Conservation (phyloP, 2,329 filamentous ascomycete species). For the Pleoardoris graminearum region DNA sequence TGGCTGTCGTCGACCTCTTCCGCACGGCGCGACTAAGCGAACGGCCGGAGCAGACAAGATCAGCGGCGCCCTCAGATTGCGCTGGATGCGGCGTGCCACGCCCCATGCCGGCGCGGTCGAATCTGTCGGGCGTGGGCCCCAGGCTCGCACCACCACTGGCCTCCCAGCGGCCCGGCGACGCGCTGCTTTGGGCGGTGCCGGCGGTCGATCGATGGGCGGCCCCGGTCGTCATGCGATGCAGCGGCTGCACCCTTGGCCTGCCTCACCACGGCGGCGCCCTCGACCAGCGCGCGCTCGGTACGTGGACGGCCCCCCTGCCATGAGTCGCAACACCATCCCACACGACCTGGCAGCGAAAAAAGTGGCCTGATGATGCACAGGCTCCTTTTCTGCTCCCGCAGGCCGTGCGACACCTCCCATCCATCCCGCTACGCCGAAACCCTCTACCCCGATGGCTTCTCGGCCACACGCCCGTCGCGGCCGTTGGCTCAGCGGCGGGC, state of each 20-base stretch:
- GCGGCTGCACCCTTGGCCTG: not conserved
- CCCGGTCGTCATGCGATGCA: not conserved
- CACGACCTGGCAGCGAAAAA: not conserved
- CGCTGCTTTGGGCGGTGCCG: not conserved
- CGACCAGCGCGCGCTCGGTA: no score
- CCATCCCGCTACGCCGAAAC: not conserved
- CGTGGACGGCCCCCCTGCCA: not conserved
- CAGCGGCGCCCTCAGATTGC: not conserved
- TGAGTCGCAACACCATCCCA: not conserved
- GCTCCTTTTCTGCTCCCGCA: not conserved
- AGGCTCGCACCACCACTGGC: not conserved
- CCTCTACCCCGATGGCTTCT: not conserved
- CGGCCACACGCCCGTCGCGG: constrained; percentile 1
- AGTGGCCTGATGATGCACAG: constrained; percentile 7
- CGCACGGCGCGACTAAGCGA: no score
- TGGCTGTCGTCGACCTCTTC: no score
- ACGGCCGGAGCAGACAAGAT: not conserved
- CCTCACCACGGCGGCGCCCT: no score
- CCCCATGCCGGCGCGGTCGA: not conserved
- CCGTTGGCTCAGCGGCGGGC: not conserved
- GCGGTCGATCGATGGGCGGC: constrained; percentile 1
- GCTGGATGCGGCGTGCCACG: not conserved
- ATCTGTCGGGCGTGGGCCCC: not conserved
- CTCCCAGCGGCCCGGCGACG: not conserved
- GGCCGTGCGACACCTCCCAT: not conserved